Conservation (phyloP, 768 basidiomycete genomes). For the Mycena venus region DNA sequence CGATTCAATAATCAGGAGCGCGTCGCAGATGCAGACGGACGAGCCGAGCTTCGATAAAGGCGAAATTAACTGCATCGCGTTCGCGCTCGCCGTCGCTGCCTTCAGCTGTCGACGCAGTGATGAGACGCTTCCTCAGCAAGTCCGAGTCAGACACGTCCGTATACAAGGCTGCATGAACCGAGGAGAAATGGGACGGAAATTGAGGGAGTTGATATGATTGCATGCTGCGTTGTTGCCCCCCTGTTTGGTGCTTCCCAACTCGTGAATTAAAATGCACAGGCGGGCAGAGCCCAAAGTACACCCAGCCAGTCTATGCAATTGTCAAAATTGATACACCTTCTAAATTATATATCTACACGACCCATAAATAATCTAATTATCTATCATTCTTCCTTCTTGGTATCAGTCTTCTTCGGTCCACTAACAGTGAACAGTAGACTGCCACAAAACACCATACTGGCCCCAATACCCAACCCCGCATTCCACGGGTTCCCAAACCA, state of each 20-base stretch:
- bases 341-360: neutral
- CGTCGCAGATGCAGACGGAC: conserved; percentile 56
- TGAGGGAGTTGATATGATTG: conserved; percentile 70
- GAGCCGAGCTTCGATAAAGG: conserved; percentile 88
- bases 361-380: neutral
- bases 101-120: conserved; percentile 73
- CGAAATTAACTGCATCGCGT: conserved; percentile 87
- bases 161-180: conserved; percentile 77
- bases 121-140: conserved; percentile 72
- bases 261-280: no score
- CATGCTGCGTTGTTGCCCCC: conserved; percentile 51
- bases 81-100: conserved; percentile 76
- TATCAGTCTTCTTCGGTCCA: conserved; percentile 26
- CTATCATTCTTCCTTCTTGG: conserved; percentile 24
- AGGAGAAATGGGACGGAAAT: conserved; percentile 54
- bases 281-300: no score
- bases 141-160: conserved; percentile 73
- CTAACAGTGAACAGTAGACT: conserved; percentile 70
- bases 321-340: neutral
- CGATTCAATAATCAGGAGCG: conserved; percentile 1
- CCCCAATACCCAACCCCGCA: conserved; percentile 71
- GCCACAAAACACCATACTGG: conserved; percentile 80
- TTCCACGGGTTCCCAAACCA: conserved; percentile 87
- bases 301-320: no score
- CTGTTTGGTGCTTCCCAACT: neutral